Percentiles rank a stretch among this genome's conserved stretches.
These are phyloP conservation scores for Calonectria montana DNA, from an alignment of 2,329 filamentous ascomycete species.

Conservation along the genomic window DNA sequence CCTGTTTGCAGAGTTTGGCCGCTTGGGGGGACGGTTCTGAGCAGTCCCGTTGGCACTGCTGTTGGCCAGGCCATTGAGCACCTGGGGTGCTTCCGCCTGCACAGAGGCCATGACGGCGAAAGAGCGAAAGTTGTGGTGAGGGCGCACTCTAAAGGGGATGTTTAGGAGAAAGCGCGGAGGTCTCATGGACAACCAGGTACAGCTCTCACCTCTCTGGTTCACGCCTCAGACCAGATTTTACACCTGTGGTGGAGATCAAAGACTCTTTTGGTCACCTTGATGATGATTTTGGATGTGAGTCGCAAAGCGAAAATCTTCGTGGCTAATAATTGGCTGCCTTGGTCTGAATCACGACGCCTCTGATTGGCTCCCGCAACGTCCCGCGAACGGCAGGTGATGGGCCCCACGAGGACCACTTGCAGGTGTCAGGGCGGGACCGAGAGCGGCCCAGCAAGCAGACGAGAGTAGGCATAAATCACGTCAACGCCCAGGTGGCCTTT, in stretches of 20 bases:
- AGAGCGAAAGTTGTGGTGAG: conserved; percentile 23
- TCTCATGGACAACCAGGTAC: conserved; percentile 31
- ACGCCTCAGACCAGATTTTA: background rate
- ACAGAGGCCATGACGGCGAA: conserved; percentile 40
- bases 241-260: background rate
- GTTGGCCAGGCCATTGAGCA: conserved; percentile 23
- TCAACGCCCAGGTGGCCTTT: conserved; percentile 22
- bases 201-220: background rate
- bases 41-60: conserved; percentile 3
- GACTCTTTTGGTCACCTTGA: background rate
- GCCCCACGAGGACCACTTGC: conserved; percentile 39
- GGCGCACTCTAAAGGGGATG: conserved; percentile 29
- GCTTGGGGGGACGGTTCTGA: background rate
- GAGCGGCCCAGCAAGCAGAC: conserved; percentile 24
- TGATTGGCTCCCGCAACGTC: conserved; percentile 34
- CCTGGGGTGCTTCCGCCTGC: conserved; percentile 26
- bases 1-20: background rate
- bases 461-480: conserved; percentile 30
- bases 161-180: conserved; percentile 28
- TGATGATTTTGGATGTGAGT: conserved; percentile 2
- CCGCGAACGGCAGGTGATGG: conserved; percentile 39
- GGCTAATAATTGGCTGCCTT: conserved; percentile 23
- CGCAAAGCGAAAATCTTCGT: conserved; percentile 24
- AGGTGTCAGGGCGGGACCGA: conserved; percentile 34
- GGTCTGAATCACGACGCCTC: conserved; percentile 1